A percentile compares a stretch with the other conserved stretches of the same genome.
Conservation (phyloP, 2,329 filamentous ascomycete genomes). For the Bipolaris sorokiniana region DNA sequence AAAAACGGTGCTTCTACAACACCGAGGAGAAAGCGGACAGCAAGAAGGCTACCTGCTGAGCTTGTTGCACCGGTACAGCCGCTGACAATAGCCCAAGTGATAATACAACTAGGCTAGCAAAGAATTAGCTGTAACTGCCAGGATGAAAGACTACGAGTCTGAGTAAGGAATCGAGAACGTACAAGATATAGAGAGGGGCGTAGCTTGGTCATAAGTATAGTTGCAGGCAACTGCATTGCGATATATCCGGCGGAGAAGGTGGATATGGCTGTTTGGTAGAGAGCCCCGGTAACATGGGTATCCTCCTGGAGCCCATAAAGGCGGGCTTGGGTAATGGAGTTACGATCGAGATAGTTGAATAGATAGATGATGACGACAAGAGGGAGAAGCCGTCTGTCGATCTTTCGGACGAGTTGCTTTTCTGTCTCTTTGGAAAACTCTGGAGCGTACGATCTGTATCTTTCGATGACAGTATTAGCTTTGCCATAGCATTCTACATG, state of each 20-base stretch:
- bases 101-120: constrained; percentile 7
- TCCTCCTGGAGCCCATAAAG: constrained; percentile 30
- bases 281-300: constrained; percentile 27
- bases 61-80: not conserved
- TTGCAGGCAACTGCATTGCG: constrained; percentile 28
- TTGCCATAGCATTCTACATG: not conserved
- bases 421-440: not conserved
- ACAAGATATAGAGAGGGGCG: constrained; percentile 21
- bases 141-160: not conserved
- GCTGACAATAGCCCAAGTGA: constrained; percentile 28
- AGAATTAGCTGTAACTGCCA: not conserved
- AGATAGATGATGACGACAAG: constrained; percentile 28
- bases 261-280: constrained; percentile 51
- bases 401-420: constrained; percentile 16
- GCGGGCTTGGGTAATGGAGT: constrained; percentile 28
- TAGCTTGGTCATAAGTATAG: constrained; percentile 29
- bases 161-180: constrained; percentile 19
- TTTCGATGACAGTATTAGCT: not conserved
- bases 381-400: constrained; percentile 23
- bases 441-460: not conserved
- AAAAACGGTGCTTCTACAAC: constrained; percentile 54
- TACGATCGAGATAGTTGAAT: constrained; percentile 31
- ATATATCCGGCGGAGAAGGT: constrained; percentile 59
- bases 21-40: constrained; percentile 33
- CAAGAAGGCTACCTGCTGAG: constrained; percentile 11